Evolutionary conservation across 2,329 filamentous ascomycete genomes (phyloP).

Genomic region (Diaporthe vexans): DNA sequence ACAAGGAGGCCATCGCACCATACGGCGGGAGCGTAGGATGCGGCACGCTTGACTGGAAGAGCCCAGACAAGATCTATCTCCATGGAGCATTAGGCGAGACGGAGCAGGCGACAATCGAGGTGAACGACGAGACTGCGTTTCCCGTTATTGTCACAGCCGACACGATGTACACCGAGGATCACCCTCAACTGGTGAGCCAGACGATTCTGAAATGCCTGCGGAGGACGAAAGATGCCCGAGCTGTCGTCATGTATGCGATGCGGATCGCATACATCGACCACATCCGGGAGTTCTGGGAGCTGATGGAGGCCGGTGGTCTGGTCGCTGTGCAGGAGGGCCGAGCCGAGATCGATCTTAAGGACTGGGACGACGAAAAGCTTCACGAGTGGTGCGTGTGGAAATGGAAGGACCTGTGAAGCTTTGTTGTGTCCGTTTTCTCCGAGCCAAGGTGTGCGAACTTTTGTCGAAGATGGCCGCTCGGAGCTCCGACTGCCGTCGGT

Average conservation of each 20-base stretch:
- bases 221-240: slow-evolving; percentile 16
- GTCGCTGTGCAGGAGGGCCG: slow-evolving; percentile 39
- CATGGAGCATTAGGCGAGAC: background rate
- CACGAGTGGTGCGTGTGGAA: slow-evolving; percentile 42
- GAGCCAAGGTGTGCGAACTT: too few relatives aligned
- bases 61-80: slow-evolving; percentile 28
- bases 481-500: background rate
- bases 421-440: too few relatives aligned
- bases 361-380: slow-evolving; percentile 42
- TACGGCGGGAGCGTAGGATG: slow-evolving; percentile 26
- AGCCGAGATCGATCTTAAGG: slow-evolving; percentile 39
- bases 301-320: slow-evolving; percentile 41
- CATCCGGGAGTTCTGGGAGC: slow-evolving; percentile 41
- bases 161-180: slow-evolving; percentile 41
- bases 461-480: background rate
- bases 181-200: slow-evolving; percentile 37
- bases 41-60: slow-evolving; percentile 39
- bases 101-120: background rate
- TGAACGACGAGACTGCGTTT: slow-evolving; percentile 37
- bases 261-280: slow-evolving; percentile 41
- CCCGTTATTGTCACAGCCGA: slow-evolving; percentile 39
- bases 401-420: slow-evolving; percentile 37
- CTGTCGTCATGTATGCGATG: slow-evolving; percentile 40
- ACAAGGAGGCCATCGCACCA: slow-evolving; percentile 15
- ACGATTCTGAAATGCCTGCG: slow-evolving; percentile 38